A percentile compares a stretch with the other conserved stretches of the same genome.
phyloP scores from a whole-genome alignment of 1,284 basidiomycete genomes.

The Cryptococcus sp. region DNA sequence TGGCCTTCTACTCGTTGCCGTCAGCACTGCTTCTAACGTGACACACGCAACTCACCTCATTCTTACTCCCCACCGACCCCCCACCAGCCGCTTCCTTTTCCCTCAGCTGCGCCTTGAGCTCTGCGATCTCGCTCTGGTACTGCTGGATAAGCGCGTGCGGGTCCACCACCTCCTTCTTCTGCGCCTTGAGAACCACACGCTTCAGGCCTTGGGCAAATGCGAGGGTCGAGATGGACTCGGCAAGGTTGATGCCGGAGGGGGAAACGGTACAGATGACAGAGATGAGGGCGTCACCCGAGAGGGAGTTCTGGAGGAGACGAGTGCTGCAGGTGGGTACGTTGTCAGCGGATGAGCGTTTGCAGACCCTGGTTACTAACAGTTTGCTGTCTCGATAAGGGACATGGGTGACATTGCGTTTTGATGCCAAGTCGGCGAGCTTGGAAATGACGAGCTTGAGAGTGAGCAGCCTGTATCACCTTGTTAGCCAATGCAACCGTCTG shows the following conservation, averaged over 20 bases:
- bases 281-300: constrained; percentile 91
- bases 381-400: constrained; percentile 96
- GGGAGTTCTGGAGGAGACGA: constrained; percentile 87
- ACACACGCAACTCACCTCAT: constrained; percentile 11
- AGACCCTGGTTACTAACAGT: constrained; percentile 43
- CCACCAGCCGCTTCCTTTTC: constrained; percentile 49
- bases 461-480: constrained; percentile 60
- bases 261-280: constrained; percentile 96
- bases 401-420: constrained; percentile 77
- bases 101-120: constrained; percentile 55
- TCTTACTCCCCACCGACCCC: constrained; percentile 60
- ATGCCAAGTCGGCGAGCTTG: constrained; percentile 79
- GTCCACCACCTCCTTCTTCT: constrained; percentile 89
- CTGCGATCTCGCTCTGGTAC: constrained; percentile 86
- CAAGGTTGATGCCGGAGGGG: constrained; percentile 64
- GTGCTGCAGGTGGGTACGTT: constrained; percentile 53
- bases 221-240: constrained; percentile 77
- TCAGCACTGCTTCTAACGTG: neutral
- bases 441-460: constrained; percentile 86
- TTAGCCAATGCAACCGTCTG: neutral
- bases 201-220: constrained; percentile 66
- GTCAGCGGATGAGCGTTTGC: neutral
- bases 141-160: constrained; percentile 82
- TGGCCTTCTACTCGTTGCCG: constrained; percentile 17
- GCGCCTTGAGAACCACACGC: constrained; percentile 67